Evolutionary conservation across 2,329 filamentous ascomycete species (phyloP).

Genomic region (Alternaria arbusti): DNA sequence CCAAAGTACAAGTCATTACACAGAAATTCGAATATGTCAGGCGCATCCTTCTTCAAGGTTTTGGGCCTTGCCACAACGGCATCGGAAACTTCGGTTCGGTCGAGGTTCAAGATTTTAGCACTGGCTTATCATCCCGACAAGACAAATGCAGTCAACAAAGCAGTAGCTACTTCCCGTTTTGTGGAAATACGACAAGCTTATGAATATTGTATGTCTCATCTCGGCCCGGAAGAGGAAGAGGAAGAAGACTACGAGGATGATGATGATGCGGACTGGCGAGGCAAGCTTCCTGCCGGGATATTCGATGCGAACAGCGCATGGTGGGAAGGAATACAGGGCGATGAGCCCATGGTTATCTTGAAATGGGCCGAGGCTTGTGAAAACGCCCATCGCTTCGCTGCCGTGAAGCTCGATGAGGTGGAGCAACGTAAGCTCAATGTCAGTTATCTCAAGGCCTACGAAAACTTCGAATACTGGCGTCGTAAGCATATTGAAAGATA

Average conservation of each 20-base stretch:
- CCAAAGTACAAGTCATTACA: not conserved
- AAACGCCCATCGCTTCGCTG: not conserved
- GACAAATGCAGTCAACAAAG: not conserved
- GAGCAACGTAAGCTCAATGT: not conserved
- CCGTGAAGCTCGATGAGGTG: not conserved
- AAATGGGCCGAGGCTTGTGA: constrained; percentile 1
- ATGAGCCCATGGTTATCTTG: not conserved
- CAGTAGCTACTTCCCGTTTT: not conserved
- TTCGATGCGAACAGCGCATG: not conserved
- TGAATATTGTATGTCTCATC: constrained; percentile 1
- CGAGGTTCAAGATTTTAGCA: constrained; percentile 4
- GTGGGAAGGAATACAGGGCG: not conserved
- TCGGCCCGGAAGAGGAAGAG: not conserved
- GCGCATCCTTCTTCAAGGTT: not conserved
- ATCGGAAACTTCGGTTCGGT: not conserved
- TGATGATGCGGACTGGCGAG: not conserved
- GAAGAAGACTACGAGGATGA: not conserved
- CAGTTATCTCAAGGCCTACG: not conserved
- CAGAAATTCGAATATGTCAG: not conserved
- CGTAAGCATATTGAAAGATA: not conserved
- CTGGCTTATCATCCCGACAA: constrained; percentile 8
- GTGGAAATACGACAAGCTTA: constrained; percentile 4
- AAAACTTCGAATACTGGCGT: constrained; percentile 2
- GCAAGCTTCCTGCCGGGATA: not conserved
- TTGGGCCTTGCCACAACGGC: not conserved